phyloP scores from a whole-genome alignment of 768 basidiomycete species.

The Mycena chlorophos region DNA sequence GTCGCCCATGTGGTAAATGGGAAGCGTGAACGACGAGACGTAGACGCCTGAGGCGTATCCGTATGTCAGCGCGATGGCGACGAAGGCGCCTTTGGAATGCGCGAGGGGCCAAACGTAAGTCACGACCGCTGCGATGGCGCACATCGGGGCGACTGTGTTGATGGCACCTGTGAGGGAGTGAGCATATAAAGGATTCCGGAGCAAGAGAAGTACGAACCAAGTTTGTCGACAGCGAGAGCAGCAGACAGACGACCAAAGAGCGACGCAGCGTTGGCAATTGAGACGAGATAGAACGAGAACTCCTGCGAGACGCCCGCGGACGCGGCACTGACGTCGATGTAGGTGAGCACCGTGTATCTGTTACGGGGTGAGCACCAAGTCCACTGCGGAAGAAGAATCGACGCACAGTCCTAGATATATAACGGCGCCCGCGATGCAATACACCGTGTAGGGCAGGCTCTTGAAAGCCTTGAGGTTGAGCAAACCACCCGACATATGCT shows the following conservation, averaged over 20 bases:
- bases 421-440: conserved; percentile 55
- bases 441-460: conserved; percentile 52
- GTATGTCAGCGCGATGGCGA: conserved; percentile 60
- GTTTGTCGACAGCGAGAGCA: conserved; percentile 53
- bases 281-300: conserved; percentile 64
- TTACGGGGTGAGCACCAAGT: conserved; percentile 18
- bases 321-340: conserved; percentile 59
- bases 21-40: conserved; percentile 55
- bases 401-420: conserved; percentile 72
- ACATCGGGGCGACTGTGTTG: conserved; percentile 69
- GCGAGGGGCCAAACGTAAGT: conserved; percentile 76
- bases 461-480: conserved; percentile 45
- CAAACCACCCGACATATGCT: conserved; percentile 51
- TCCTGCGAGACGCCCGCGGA: conserved; percentile 47
- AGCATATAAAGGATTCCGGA: neutral
- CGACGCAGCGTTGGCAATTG: conserved; percentile 69
- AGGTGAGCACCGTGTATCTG: conserved; percentile 54
- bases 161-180: conserved; percentile 49
- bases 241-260: conserved; percentile 58
- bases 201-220: conserved; percentile 43
- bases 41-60: conserved; percentile 67
- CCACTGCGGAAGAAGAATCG: conserved; percentile 13
- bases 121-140: conserved; percentile 51
- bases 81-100: conserved; percentile 42
- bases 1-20: conserved; percentile 61